Evolutionary conservation across 257 asterid species (phyloP).

Genomic region (Jaltomata sinuosa): DNA sequence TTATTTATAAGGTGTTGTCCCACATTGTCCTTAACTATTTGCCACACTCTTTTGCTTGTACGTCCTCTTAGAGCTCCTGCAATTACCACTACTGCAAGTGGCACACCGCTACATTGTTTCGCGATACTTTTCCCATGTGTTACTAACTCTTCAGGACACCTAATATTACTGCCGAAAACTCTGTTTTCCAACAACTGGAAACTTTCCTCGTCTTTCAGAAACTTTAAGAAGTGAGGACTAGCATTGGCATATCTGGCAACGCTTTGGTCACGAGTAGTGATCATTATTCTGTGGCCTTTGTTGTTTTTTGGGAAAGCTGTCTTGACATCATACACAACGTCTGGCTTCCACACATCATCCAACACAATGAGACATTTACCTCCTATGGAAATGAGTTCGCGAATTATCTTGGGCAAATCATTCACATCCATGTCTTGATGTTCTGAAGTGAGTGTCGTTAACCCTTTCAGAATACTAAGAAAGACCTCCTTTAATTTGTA

Average conservation of each 20-base stretch:
- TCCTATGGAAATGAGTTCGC: not conserved
- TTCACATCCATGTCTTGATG: not conserved
- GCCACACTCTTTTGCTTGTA: not conserved
- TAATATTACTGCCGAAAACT: conserved; percentile 13
- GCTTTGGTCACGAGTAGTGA: conserved; percentile 15
- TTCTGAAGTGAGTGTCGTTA: not conserved
- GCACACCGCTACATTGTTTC: too few relatives aligned
- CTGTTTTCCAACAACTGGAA: conserved; percentile 22
- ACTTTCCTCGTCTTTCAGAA: conserved; percentile 13
- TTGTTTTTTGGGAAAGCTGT: too few relatives aligned
- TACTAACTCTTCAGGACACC: conserved; percentile 10
- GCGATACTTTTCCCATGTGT: not conserved
- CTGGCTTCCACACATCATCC: conserved; percentile 21
- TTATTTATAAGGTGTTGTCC: not conserved
- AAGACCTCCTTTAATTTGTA: not conserved
- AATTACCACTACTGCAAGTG: conserved; percentile 19
- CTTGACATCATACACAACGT: not conserved
- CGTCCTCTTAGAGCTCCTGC: conserved; percentile 30
- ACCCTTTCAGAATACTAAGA: conserved; percentile 12
- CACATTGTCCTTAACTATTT: conserved; percentile 10
- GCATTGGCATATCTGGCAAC: conserved; percentile 19
- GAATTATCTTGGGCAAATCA: not conserved
- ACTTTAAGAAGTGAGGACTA: conserved; percentile 16
- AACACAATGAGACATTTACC: conserved; percentile 19
- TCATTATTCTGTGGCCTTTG: conserved; percentile 15